Conservation (phyloP, 768 basidiomycete genomes). For the Termitomyces sp. region DNA sequence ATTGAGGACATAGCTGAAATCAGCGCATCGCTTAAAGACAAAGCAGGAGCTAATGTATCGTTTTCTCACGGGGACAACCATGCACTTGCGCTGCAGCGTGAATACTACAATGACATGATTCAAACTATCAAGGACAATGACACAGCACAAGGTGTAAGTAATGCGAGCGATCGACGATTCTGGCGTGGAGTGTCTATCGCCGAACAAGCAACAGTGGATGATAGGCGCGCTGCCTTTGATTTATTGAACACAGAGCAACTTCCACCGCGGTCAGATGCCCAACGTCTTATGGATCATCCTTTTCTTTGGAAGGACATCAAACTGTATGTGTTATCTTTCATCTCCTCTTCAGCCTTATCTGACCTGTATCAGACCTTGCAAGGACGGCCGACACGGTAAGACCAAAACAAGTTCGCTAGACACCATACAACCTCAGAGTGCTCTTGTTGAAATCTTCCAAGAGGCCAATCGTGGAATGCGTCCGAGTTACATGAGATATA, state of each 20-base stretch:
- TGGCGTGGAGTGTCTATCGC: not conserved
- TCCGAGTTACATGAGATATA: not conserved
- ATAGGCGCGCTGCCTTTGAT: conserved; percentile 10
- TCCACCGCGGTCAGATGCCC: conserved; percentile 10
- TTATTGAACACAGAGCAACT: conserved; percentile 1
- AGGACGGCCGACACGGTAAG: not conserved
- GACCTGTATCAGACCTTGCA: not conserved
- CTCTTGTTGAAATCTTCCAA: not conserved
- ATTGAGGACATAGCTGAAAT: conserved; percentile 9
- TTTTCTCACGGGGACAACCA: conserved; percentile 17
- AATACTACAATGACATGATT: not conserved
- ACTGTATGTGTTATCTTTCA: not conserved
- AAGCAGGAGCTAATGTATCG: conserved; percentile 10
- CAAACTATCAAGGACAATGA: conserved; percentile 4
- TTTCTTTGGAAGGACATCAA: not conserved
- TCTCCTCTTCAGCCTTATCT: not conserved
- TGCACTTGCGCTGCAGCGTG: conserved; percentile 12
- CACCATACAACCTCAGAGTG: not conserved
- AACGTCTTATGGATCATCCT: conserved; percentile 11
- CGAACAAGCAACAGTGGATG: conserved; percentile 13
- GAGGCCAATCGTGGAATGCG: not conserved
- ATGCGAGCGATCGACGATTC: conserved; percentile 9
- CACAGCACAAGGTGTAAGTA: conserved; percentile 9
- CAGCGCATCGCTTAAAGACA: conserved; percentile 11
- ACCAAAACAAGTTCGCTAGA: not conserved